phyloP scores from a whole-genome alignment of 2,329 filamentous ascomycete genomes.

The Remersonia thermophila region DNA sequence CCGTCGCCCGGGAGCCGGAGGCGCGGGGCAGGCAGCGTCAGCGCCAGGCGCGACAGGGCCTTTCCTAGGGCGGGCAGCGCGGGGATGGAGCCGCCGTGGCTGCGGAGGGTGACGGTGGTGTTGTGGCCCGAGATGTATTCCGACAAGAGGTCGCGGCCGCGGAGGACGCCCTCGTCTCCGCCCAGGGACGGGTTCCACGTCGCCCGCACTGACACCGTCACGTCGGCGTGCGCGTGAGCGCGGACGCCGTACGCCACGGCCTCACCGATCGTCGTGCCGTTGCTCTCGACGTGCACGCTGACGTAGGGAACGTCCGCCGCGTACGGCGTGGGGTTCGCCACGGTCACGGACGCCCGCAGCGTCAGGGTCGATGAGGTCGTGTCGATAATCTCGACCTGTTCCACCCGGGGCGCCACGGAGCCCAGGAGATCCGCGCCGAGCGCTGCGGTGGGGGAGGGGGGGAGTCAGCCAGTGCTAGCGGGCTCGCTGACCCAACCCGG shows the following conservation, averaged over 20 bases:
- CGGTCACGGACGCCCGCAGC: conserved; percentile 60
- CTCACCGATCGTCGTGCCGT: conserved; percentile 63
- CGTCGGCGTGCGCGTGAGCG: no score
- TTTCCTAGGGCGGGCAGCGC: conserved; percentile 57
- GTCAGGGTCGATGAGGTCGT: conserved; percentile 61
- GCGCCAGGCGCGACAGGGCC: conserved; percentile 57
- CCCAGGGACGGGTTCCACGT: conserved; percentile 60
- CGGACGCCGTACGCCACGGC: conserved; percentile 17
- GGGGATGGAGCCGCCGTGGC: conserved; percentile 63
- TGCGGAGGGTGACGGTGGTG: conserved; percentile 61
- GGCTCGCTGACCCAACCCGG: no score
- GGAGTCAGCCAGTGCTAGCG: conserved; percentile 16
- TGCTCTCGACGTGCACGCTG: conserved; percentile 63
- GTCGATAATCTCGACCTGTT: conserved; percentile 57
- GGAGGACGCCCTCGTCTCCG: conserved; percentile 45
- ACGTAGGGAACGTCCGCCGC: conserved; percentile 69
- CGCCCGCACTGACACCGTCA: conserved; percentile 40
- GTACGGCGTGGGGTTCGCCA: conserved; percentile 86
- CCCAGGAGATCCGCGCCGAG: conserved; percentile 41
- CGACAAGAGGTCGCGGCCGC: conserved; percentile 64
- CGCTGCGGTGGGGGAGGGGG: conserved; percentile 29
- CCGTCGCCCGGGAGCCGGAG: conserved; percentile 44
- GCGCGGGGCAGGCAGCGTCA: conserved; percentile 60
- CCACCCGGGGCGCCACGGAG: conserved; percentile 48
- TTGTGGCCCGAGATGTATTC: conserved; percentile 78